A percentile compares a stretch with the other conserved stretches of the same genome.
phyloP scores from a whole-genome alignment of 1,284 basidiomycete genomes.

The Fereydounia khargensis region DNA sequence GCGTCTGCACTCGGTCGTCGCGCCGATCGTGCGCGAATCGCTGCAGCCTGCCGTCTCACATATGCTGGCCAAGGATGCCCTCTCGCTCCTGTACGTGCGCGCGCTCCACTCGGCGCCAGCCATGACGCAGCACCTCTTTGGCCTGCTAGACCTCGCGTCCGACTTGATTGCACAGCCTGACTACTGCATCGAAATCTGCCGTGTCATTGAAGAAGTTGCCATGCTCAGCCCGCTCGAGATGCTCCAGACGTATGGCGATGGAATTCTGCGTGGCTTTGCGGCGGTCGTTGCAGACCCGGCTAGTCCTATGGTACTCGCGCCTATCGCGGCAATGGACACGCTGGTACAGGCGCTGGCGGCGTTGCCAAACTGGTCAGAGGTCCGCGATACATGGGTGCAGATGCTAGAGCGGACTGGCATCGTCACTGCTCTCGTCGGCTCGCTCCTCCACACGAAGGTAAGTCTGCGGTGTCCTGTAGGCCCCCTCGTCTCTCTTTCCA shows the following conservation, averaged over 20 bases:
- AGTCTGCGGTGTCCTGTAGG: neutral
- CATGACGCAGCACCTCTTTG: constrained; percentile 46
- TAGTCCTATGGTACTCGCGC: constrained; percentile 42
- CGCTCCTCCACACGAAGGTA: constrained; percentile 32
- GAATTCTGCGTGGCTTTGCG: constrained; percentile 32
- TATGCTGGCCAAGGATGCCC: constrained; percentile 49
- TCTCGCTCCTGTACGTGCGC: constrained; percentile 46
- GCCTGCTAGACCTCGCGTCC: constrained; percentile 34
- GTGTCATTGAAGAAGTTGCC: constrained; percentile 41
- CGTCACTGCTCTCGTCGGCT: constrained; percentile 33
- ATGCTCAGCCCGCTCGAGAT: constrained; percentile 45
- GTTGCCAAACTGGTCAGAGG: constrained; percentile 23
- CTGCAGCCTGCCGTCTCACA: constrained; percentile 32
- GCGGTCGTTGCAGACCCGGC: constrained; percentile 40
- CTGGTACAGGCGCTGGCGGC: constrained; percentile 39
- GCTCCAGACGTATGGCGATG: constrained; percentile 31
- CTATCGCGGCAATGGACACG: constrained; percentile 37
- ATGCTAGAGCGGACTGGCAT: constrained; percentile 32
- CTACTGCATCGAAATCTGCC: constrained; percentile 46
- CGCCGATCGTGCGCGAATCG: constrained; percentile 43
- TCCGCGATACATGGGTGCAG: constrained; percentile 18
- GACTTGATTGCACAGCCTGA: constrained; percentile 45
- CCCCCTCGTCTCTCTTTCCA: neutral
- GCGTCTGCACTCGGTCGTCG: constrained; percentile 43
- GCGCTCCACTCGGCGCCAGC: constrained; percentile 42